Evolutionary conservation across 208 protist species (phyloP).

Genomic region (Wallacemonas rigidus): DNA sequence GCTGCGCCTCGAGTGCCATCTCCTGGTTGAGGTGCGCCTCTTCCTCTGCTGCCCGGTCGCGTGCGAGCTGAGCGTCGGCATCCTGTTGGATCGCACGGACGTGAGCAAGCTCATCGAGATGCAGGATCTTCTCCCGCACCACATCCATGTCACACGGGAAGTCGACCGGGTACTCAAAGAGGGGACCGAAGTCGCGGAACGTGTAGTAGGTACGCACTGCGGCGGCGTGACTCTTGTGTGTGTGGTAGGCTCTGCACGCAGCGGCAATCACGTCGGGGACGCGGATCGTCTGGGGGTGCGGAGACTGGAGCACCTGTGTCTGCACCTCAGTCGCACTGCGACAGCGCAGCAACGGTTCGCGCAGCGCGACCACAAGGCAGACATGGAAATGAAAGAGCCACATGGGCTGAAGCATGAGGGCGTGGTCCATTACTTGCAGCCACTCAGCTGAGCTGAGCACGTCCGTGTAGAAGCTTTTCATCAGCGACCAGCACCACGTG

Average conservation of each 20-base stretch:
- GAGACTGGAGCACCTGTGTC: conserved; percentile 26
- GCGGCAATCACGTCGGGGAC: conserved; percentile 49
- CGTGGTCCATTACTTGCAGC: conserved; percentile 92
- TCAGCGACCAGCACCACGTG: conserved; percentile 73
- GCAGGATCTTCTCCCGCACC: conserved; percentile 43
- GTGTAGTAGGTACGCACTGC: conserved; percentile 17
- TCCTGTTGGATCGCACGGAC: conserved; percentile 29
- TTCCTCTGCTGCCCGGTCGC: conserved; percentile 34
- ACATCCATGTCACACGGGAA: conserved; percentile 46
- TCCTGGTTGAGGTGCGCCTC: conserved; percentile 39
- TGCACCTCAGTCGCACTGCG: conserved; percentile 45
- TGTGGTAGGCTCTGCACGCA: conserved; percentile 42
- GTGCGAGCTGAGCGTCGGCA: conserved; percentile 29
- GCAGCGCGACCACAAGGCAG: conserved; percentile 31
- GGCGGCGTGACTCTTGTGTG: conserved; percentile 17
- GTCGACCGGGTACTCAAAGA: conserved; percentile 46
- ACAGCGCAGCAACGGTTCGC: conserved; percentile 38
- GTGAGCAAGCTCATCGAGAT: conserved; percentile 44
- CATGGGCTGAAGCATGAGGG: conserved; percentile 58
- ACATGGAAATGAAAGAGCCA: conserved; percentile 88
- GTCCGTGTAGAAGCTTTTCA: conserved; percentile 74
- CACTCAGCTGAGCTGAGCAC: conserved; percentile 73
- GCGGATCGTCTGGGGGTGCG: conserved; percentile 24
- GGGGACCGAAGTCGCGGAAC: conserved; percentile 26
- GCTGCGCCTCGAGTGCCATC: conserved; percentile 58